phyloP scores from a whole-genome alignment of 306 rosid genomes.

The Vicia villosa region DNA sequence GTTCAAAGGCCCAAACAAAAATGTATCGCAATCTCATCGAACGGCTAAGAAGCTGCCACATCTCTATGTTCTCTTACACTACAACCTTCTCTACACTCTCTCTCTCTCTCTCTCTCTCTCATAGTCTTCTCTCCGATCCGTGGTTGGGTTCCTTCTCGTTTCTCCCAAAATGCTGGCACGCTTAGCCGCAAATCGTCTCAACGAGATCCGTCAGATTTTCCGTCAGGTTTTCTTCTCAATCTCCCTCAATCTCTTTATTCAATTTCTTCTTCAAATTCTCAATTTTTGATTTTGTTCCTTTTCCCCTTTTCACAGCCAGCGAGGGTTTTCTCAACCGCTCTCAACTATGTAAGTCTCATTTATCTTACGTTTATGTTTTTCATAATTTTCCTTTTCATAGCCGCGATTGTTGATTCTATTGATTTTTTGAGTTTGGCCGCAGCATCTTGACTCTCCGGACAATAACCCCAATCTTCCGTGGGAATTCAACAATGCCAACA shows the following conservation, averaged over 20 bases:
- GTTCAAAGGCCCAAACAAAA: constrained; percentile 12
- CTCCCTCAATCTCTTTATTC: constrained; percentile 27
- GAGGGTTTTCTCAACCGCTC: constrained; percentile 87
- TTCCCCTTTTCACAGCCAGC: constrained; percentile 51
- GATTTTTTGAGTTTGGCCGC: constrained; percentile 32
- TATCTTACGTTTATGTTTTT: not conserved
- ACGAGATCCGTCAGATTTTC: constrained; percentile 78
- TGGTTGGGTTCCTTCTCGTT: not conserved
- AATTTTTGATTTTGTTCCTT: not conserved
- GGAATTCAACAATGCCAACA: constrained; percentile 71
- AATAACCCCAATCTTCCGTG: constrained; percentile 78
- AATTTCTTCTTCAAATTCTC: not conserved
- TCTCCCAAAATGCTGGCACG: constrained; percentile 76
- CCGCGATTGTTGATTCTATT: constrained; percentile 11
- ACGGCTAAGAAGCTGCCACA: constrained; percentile 26
- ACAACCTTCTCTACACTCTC: not conserved
- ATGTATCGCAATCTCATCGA: constrained; percentile 12
- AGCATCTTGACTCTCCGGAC: constrained; percentile 90
- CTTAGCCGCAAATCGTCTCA: constrained; percentile 70
- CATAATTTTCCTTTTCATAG: not conserved
- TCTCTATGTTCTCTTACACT: constrained; percentile 24
- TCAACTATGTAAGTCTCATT: constrained; percentile 71
- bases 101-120: constrained; percentile 11
- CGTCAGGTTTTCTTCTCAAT: constrained; percentile 61
- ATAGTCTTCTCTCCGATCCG: constrained; percentile 19